phyloP scores from a whole-genome alignment of 345 rosid species.

The Moricandia arvensis region DNA sequence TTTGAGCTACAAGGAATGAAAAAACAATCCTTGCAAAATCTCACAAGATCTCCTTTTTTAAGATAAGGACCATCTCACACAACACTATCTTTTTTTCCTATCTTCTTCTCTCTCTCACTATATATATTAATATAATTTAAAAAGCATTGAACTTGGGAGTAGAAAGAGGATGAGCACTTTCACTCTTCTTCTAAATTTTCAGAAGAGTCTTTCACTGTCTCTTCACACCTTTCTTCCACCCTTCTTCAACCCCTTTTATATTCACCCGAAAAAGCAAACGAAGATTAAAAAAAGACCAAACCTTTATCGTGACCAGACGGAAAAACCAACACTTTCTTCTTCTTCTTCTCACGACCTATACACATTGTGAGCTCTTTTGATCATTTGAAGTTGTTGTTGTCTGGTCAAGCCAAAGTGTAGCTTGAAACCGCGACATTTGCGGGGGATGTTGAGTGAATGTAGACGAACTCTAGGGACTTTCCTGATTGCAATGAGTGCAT shows the following conservation, averaged over 20 bases:
- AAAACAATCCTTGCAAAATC: slow-evolving; percentile 41
- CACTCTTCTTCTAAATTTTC: slow-evolving; percentile 37
- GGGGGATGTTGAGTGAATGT: slow-evolving; percentile 72
- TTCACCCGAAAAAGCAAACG: slow-evolving; percentile 40
- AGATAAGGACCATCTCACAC: slow-evolving; percentile 39
- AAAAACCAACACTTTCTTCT: slow-evolving; percentile 29
- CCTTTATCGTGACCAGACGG: slow-evolving; percentile 51
- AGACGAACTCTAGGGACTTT: slow-evolving; percentile 80
- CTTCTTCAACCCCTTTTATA: slow-evolving; percentile 31
- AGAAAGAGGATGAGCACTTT: slow-evolving; percentile 99
- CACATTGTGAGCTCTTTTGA: slow-evolving; percentile 24
- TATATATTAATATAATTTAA: slow-evolving; percentile 10
- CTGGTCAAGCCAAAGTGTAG: slow-evolving; percentile 64
- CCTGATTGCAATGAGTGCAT: slow-evolving; percentile 62
- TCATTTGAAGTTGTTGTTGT: slow-evolving; percentile 14
- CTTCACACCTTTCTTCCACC: slow-evolving; percentile 41
- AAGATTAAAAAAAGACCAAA: slow-evolving; percentile 33
- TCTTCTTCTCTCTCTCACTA: slow-evolving; percentile 7
- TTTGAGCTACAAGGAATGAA: slow-evolving; percentile 39
- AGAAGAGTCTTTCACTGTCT: slow-evolving; percentile 38
- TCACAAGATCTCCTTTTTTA: slow-evolving; percentile 16
- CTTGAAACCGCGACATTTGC: slow-evolving; percentile 69
- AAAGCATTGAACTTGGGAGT: slow-evolving; percentile 43
- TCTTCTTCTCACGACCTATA: slow-evolving; percentile 32
- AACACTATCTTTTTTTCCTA: slow-evolving; percentile 26